Percentiles rank a stretch among this genome's conserved stretches.
These are phyloP conservation scores for Lactarius sp. DNA, from an alignment of 768 basidiomycete genomes.

Conservation along the genomic window DNA sequence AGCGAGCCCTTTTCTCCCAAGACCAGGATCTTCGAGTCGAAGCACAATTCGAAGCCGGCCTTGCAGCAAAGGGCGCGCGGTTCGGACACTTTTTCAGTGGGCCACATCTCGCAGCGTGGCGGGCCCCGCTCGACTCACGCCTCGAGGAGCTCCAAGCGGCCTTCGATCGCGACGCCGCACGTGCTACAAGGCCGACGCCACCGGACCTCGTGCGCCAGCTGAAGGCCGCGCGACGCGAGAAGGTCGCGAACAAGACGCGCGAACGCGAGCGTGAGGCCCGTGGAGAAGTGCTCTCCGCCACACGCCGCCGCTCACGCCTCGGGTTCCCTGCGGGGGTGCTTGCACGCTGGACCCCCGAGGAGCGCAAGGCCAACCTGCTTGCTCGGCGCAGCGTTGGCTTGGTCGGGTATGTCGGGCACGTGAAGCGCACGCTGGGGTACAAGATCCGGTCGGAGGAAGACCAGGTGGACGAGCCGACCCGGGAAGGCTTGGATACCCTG, in stretches of 20 bases:
- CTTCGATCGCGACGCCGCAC: conserved; percentile 39
- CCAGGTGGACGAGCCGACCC: conserved; percentile 30
- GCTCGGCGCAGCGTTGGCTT: conserved; percentile 49
- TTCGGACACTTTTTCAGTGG: conserved; percentile 27
- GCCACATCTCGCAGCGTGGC: conserved; percentile 30
- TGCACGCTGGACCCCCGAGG: conserved; percentile 44
- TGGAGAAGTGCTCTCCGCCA: conserved; percentile 54
- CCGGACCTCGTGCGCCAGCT: conserved; percentile 46
- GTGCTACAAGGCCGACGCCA: conserved; percentile 42
- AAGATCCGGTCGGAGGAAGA: conserved; percentile 39
- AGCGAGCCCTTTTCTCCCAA: conserved; percentile 33
- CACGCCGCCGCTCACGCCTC: conserved; percentile 43
- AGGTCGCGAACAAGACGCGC: conserved; percentile 59
- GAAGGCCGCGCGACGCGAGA: conserved; percentile 53
- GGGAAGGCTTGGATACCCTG: conserved; percentile 29
- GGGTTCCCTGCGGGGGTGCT: conserved; percentile 64
- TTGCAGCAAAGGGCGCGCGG: conserved; percentile 15
- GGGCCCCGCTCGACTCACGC: conserved; percentile 34
- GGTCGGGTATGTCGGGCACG: conserved; percentile 65
- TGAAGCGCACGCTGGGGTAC: conserved; percentile 54
- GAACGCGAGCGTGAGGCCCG: conserved; percentile 55
- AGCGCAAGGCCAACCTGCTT: conserved; percentile 46
- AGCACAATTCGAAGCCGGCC: conserved; percentile 35
- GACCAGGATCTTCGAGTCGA: conserved; percentile 37
- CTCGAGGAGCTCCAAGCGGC: conserved; percentile 33